Evolutionary conservation across 192 early-diverging fungal genomes (phyloP).

Genomic region (Coemansia sp.): DNA sequence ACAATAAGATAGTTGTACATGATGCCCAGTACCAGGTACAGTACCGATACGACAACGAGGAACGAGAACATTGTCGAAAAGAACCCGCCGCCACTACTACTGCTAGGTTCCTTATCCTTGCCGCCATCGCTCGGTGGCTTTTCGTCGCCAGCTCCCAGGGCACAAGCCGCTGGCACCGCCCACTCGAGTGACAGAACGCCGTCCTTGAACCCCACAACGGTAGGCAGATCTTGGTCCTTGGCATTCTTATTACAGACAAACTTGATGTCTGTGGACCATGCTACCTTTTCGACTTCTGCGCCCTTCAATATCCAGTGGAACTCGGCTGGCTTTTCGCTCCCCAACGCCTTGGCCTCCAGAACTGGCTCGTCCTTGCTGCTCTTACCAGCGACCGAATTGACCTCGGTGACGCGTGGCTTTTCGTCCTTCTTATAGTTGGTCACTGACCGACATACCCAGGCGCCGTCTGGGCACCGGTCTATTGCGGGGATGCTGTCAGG

Average conservation of each 20-base stretch:
- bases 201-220: slow-evolving; percentile 24
- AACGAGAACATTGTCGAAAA: slow-evolving; percentile 44
- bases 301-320: slow-evolving; percentile 55
- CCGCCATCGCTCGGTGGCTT: slow-evolving; percentile 17
- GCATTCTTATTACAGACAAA: slow-evolving; percentile 42
- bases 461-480: slow-evolving; percentile 44
- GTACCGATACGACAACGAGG: slow-evolving; percentile 17
- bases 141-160: slow-evolving; percentile 19
- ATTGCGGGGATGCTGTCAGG: slow-evolving; percentile 36
- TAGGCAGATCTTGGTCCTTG: slow-evolving; percentile 38
- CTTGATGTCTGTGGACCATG: slow-evolving; percentile 46
- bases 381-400: slow-evolving; percentile 34
- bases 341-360: slow-evolving; percentile 31
- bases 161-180: slow-evolving; percentile 49
- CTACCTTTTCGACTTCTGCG: slow-evolving; percentile 22
- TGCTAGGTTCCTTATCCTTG: slow-evolving; percentile 14
- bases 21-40: slow-evolving; percentile 54
- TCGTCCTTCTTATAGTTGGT: slow-evolving; percentile 48
- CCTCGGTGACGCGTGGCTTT: slow-evolving; percentile 39
- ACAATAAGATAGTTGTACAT: slow-evolving; percentile 51
- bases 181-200: slow-evolving; percentile 51
- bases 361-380: slow-evolving; percentile 21
- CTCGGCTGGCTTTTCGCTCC: slow-evolving; percentile 26
- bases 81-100: slow-evolving; percentile 35
- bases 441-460: slow-evolving; percentile 48